Percentiles rank a stretch among this genome's conserved stretches.
Conservation (phyloP, 257 asterid species). For the Echium plantagineum region DNA sequence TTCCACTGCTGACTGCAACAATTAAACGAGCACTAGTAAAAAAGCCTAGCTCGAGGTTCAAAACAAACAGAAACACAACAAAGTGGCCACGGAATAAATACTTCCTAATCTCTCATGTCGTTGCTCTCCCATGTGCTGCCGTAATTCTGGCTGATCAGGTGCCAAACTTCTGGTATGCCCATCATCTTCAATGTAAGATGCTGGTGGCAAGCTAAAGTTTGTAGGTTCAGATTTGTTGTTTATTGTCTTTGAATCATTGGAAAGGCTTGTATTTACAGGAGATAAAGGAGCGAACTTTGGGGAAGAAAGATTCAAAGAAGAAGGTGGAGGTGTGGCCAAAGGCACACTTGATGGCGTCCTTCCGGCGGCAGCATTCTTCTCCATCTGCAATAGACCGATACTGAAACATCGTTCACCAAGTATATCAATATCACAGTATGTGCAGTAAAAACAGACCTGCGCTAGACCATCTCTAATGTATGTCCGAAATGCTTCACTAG, state of each 20-base stretch:
- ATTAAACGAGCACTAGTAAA: not conserved
- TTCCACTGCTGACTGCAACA: conserved; percentile 75
- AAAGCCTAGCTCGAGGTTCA: not conserved
- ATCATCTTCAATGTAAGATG: conserved; percentile 66
- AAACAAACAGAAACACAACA: conserved; percentile 3
- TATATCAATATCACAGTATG: not conserved
- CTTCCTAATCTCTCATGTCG: conserved; percentile 82
- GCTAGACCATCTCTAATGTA: conserved; percentile 96
- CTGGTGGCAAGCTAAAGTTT: conserved; percentile 75
- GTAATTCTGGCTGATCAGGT: conserved; percentile 41
- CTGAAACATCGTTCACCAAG: not conserved
- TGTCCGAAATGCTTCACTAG: conserved; percentile 92
- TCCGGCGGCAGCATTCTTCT: conserved; percentile 95
- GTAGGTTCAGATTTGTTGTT: conserved; percentile 61
- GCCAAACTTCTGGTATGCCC: conserved; percentile 30
- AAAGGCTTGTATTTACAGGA: conserved; percentile 57
- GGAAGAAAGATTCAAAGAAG: conserved; percentile 54
- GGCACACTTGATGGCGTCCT: conserved; percentile 96
- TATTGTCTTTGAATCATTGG: conserved; percentile 40
- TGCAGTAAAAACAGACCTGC: conserved; percentile 37
- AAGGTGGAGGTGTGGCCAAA: conserved; percentile 88
- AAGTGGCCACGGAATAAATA: conserved; percentile 11
- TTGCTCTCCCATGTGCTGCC: conserved; percentile 44
- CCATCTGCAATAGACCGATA: conserved; percentile 60
- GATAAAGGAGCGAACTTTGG: conserved; percentile 66